Percentiles rank a stretch among this genome's conserved stretches.
These are phyloP conservation scores for Tephrocybe rancida DNA, from an alignment of 768 basidiomycete species.

Conservation along the genomic window DNA sequence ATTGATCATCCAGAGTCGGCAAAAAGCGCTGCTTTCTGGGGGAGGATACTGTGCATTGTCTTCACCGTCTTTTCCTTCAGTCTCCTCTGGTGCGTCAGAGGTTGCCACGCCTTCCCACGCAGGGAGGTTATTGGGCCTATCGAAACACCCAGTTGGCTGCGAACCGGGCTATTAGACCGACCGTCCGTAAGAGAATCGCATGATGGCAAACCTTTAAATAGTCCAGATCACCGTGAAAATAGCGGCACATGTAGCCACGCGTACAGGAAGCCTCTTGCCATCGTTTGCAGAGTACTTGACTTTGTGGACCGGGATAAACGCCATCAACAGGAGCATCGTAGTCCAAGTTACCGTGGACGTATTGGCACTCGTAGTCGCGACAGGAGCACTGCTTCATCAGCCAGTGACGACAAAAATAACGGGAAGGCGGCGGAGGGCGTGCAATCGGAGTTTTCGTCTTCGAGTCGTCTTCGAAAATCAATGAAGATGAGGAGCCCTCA, in stretches of 20 bases:
- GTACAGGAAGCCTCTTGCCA: neutral
- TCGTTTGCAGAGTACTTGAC: neutral
- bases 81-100: neutral
- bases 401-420: conserved; percentile 14
- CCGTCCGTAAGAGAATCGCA: neutral
- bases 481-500: conserved; percentile 10
- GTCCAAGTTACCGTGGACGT: conserved; percentile 16
- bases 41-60: conserved; percentile 8
- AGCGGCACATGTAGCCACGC: conserved; percentile 6
- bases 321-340: conserved; percentile 16
- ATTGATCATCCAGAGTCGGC: conserved; percentile 15
- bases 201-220: conserved; percentile 8
- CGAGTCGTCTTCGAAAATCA: conserved; percentile 1
- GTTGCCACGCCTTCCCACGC: neutral
- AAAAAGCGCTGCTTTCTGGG: conserved; percentile 9
- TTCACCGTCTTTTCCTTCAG: neutral
- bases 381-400: conserved; percentile 22
- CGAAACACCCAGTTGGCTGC: neutral
- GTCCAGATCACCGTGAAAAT: conserved; percentile 9
- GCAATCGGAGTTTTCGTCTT: neutral
- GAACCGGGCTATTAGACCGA: neutral
- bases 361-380: conserved; percentile 19
- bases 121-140: neutral
- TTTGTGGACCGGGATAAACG: conserved; percentile 3
- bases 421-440: conserved; percentile 9